Evolutionary conservation across 1,139 yeast species (phyloP), one percentile per base, ranked within the genome.

Genomic region (Williopsis jadinii): DNA sequence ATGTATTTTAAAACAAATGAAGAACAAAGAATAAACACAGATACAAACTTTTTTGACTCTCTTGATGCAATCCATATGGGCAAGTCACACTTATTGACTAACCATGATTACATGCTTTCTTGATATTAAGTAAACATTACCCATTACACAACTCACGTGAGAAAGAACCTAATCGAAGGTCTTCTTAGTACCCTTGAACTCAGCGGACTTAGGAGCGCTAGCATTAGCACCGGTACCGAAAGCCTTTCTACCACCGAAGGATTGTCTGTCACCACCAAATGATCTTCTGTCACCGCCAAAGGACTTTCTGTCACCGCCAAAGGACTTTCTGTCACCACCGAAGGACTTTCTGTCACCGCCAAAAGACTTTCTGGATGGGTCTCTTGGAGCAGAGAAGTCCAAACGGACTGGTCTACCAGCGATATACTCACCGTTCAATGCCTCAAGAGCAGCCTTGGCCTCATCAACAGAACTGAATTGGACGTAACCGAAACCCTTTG

Each of bases 401-500:
- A 92, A 75, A 75, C 98, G 86, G 58, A 94, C 84, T 49, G 96
- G 79, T 73, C 98, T 84, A 55, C 95, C 95, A 55, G 80, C 90
- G 57, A 92, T 74, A 70, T 80, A 77, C 66, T 81, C 83, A 62
- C 97, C 97, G 64, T 86, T 85, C 67, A 90, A 69, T 45, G 84
- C 90, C 52, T 84, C 90, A 53, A 85, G 70, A 45, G 97, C 97
- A 49, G 81, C 77, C 70, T 84, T 79, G 54, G 98, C 97, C 63
- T 87, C 95, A 40, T 90, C 97, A 51, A 84, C 71, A 43, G 82
- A 73, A 34, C 84, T 73, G 64, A 78, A 90, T 72, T 92, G 97
- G 47, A 92, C 95, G 68, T 92, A 92, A 54, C 97, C 98, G 71
- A 92, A 92, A 54, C 98, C 98, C 78, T 92, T 92, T 66, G 95